These are phyloP conservation scores for Kwoniella botswanensis DNA, from an alignment of 768 basidiomycete species.

Conservation along the genomic window DNA sequence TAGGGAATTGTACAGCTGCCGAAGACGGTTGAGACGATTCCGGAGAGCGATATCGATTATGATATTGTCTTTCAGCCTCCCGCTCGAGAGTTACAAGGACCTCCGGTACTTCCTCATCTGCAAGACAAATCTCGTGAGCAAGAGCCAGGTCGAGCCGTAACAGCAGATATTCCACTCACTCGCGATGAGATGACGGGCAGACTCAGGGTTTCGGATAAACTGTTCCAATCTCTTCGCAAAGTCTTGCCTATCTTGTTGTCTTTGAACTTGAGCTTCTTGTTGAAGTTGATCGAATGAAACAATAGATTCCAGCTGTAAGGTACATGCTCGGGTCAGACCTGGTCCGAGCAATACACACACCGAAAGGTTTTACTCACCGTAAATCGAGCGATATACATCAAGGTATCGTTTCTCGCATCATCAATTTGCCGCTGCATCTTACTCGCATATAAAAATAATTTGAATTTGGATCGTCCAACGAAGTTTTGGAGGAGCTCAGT, in stretches of 20 bases:
- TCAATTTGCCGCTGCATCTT: conserved; percentile 19
- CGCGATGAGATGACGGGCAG: conserved; percentile 11
- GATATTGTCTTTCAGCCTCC: conserved; percentile 15
- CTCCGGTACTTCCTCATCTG: conserved; percentile 17
- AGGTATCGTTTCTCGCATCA: conserved; percentile 14
- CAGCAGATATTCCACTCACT: background rate
- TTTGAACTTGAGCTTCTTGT: conserved; percentile 6
- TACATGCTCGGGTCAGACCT: background rate
- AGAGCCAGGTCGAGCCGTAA: background rate
- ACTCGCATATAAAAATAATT: conserved; percentile 12
- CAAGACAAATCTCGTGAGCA: background rate
- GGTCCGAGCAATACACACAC: background rate
- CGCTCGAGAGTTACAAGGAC: conserved; percentile 11
- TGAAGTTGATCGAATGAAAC: conserved; percentile 13
- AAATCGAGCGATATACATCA: conserved; percentile 16
- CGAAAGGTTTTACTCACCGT: background rate
- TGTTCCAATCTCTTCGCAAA: conserved; percentile 9
- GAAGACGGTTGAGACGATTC: background rate
- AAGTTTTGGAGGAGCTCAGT: conserved; percentile 12
- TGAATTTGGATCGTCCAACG: conserved; percentile 17
- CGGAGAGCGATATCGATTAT: background rate
- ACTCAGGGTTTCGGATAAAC: conserved; percentile 14
- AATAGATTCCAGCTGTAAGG: conserved; percentile 11
- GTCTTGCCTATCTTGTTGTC: conserved; percentile 12
- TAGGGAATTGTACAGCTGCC: conserved; percentile 10